phyloP scores from a whole-genome alignment of 306 rosid genomes.

The Vigna unguiculata region DNA sequence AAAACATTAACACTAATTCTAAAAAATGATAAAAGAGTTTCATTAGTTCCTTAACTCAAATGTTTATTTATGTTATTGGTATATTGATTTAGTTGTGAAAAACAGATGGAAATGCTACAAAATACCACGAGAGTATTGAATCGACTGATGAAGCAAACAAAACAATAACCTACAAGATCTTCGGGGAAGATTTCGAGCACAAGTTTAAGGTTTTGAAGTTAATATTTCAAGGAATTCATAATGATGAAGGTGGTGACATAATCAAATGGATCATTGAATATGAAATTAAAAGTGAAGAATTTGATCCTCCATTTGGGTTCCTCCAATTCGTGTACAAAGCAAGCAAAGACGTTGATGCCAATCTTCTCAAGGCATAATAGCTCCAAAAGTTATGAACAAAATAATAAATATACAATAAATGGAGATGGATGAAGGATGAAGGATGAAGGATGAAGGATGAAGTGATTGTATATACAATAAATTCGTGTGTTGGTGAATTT shows the following conservation, averaged over 20 bases:
- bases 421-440: background rate
- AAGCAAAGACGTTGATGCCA: background rate
- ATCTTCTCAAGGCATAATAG: background rate
- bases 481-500: background rate
- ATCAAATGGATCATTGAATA: background rate
- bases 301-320: background rate
- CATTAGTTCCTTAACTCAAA: no score
- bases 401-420: background rate
- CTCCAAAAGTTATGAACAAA: background rate
- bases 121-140: constrained; percentile 19
- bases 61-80: background rate
- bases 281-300: background rate
- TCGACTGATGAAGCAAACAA: constrained; percentile 10
- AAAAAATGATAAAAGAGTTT: no score
- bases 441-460: no score
- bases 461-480: no score
- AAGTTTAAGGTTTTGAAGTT: constrained; percentile 19
- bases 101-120: constrained; percentile 21
- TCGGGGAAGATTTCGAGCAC: constrained; percentile 13
- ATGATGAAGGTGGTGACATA: background rate
- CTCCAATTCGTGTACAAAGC: background rate
- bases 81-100: background rate
- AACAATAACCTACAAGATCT: background rate
- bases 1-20: no score
- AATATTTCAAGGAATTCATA: constrained; percentile 16